phyloP scores from a whole-genome alignment of 306 rosid species.

The Lotus japonicus region DNA sequence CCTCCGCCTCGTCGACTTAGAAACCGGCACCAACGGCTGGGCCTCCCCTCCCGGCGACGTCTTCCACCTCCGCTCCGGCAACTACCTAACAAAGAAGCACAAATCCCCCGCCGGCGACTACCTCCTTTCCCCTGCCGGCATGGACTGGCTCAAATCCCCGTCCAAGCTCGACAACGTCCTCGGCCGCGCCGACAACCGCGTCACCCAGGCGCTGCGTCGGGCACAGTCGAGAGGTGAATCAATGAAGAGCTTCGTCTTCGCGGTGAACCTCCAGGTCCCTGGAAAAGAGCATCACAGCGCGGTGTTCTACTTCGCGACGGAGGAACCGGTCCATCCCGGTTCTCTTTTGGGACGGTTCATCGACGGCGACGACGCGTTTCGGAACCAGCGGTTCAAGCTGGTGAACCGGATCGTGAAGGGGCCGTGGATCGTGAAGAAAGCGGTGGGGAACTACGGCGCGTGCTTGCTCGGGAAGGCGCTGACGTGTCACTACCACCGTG shows the following conservation, averaged over 20 bases:
- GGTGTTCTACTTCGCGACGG: constrained; percentile 72
- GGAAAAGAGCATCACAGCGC: constrained; percentile 91
- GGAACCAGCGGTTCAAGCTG: constrained; percentile 83
- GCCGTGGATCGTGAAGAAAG: constrained; percentile 84
- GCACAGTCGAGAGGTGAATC: constrained; percentile 56
- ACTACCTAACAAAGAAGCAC: constrained; percentile 44
- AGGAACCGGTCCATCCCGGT: constrained; percentile 59
- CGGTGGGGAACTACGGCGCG: constrained; percentile 84
- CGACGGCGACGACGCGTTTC: constrained; percentile 63
- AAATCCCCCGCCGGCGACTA: constrained; percentile 72
- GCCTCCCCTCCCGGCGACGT: constrained; percentile 85
- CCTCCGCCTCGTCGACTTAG: constrained; percentile 62
- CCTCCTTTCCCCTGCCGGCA: constrained; percentile 63
- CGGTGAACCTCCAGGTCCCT: constrained; percentile 80
- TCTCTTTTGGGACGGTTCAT: constrained; percentile 67
- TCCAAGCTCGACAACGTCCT: constrained; percentile 76
- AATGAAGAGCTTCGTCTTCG: constrained; percentile 64
- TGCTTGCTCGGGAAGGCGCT: constrained; percentile 80
- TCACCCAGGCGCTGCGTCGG: constrained; percentile 40
- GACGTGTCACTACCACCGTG: constrained; percentile 80
- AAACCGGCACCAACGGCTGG: constrained; percentile 81
- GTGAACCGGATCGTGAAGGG: constrained; percentile 95
- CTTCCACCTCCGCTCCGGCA: constrained; percentile 59
- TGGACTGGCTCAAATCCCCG: constrained; percentile 82
- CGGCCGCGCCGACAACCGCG: constrained; percentile 69